phyloP scores from a whole-genome alignment of 495 filamentous ascomycete species.

The Podospora fimiseda region DNA sequence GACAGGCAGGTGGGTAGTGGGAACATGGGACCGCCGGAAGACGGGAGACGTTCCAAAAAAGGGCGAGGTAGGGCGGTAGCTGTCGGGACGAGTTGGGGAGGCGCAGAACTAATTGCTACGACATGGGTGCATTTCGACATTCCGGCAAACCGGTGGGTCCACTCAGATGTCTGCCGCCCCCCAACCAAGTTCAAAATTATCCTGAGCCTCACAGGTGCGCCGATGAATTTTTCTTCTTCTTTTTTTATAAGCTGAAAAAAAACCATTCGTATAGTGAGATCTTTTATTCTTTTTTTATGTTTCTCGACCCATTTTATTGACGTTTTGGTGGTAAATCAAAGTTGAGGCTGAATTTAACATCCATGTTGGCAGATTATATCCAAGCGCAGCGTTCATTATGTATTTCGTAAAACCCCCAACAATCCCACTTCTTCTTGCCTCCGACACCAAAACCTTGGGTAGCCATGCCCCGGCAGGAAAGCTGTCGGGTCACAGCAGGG shows the following conservation, averaged over 20 bases:
- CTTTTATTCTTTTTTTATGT: neutral
- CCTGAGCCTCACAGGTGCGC: constrained; percentile 1
- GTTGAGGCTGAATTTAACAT: no score
- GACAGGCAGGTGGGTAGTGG: constrained; percentile 19
- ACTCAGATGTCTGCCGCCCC: neutral
- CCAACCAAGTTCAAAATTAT: neutral
- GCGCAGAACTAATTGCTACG: constrained; percentile 16
- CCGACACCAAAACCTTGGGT: no score
- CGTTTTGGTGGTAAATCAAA: no score
- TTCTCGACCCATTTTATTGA: no score
- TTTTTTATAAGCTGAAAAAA: neutral
- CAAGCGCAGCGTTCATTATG: no score
- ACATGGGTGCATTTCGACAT: constrained; percentile 12
- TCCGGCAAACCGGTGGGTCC: constrained; percentile 12
- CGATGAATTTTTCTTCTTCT: no score
- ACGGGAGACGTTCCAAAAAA: constrained; percentile 27
- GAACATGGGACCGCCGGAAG: constrained; percentile 23
- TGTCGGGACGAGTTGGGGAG: constrained; percentile 25
- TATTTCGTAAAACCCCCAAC: no score
- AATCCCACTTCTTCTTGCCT: no score
- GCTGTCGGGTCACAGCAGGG: no score
- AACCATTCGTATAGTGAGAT: neutral
- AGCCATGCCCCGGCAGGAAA: no score
- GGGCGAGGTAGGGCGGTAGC: constrained; percentile 25
- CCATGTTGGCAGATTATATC: no score